Evolutionary conservation across 441 rosid genomes (phyloP).

Genomic region (Cnidoscolus chayamansa): DNA sequence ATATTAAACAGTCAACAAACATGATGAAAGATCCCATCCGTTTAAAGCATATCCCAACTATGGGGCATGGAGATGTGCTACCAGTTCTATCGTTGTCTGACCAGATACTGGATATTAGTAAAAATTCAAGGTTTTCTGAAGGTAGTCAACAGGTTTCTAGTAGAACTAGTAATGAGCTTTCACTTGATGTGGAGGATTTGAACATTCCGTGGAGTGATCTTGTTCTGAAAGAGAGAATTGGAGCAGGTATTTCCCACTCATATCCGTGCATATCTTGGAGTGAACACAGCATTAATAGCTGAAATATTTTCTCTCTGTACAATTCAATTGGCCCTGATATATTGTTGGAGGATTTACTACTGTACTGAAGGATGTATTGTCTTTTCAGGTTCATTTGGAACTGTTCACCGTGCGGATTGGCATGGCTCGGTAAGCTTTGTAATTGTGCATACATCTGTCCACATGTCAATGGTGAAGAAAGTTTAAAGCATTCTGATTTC

Average conservation of each 20-base stretch:
- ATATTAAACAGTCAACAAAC: slow-evolving; percentile 36
- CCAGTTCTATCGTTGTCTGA: slow-evolving; percentile 30
- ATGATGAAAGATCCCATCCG: slow-evolving; percentile 42
- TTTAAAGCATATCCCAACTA: slow-evolving; percentile 38
- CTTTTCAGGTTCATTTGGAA: slow-evolving; percentile 97
- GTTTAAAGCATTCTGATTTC: not conserved
- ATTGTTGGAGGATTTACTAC: slow-evolving; percentile 19
- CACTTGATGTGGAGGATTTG: slow-evolving; percentile 80
- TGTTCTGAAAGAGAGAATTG: slow-evolving; percentile 82
- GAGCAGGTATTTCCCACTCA: slow-evolving; percentile 68
- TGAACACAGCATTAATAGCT: not conserved
- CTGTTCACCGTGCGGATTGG: slow-evolving; percentile 98
- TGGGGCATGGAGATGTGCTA: slow-evolving; percentile 35
- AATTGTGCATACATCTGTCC: not conserved
- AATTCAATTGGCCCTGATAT: slow-evolving; percentile 10
- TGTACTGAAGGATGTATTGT: slow-evolving; percentile 26
- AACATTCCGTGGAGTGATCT: slow-evolving; percentile 93
- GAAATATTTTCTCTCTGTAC: slow-evolving; percentile 2
- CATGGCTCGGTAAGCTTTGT: slow-evolving; percentile 83
- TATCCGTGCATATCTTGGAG: slow-evolving; percentile 7
- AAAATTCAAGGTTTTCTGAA: slow-evolving; percentile 39
- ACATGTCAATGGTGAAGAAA: not conserved
- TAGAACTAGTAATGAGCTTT: slow-evolving; percentile 48
- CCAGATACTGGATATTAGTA: slow-evolving; percentile 32
- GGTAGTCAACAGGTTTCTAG: slow-evolving; percentile 39